phyloP scores from a whole-genome alignment of 257 asterid species.

The Echium plantagineum region DNA sequence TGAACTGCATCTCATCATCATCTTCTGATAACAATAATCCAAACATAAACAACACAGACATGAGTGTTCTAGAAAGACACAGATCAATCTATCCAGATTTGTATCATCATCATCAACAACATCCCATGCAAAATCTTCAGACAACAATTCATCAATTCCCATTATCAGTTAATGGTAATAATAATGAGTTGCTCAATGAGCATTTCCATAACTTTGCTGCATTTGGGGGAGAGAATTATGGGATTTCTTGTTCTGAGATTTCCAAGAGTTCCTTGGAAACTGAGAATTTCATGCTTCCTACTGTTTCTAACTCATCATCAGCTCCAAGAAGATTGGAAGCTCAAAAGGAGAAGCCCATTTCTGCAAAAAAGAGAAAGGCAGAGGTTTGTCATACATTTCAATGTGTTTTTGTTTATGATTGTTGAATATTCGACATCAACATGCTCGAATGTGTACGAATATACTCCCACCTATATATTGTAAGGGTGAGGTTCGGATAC shows the following conservation, averaged over 20 bases:
- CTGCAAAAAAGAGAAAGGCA: constrained; percentile 44
- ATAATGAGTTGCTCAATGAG: constrained; percentile 6
- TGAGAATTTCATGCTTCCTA: constrained; percentile 12
- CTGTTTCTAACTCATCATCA: constrained; percentile 11
- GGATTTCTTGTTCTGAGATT: constrained; percentile 13
- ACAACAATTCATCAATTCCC: constrained; percentile 5
- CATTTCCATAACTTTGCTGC: constrained; percentile 7
- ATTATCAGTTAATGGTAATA: neutral
- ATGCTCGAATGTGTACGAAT: no score
- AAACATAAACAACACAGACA: constrained; percentile 9
- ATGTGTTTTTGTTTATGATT: neutral
- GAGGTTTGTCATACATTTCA: constrained; percentile 28
- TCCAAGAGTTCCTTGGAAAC: constrained; percentile 9
- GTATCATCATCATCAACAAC: constrained; percentile 20
- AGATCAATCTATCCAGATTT: constrained; percentile 27
- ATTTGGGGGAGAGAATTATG: neutral
- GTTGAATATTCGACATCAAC: neutral
- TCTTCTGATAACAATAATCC: constrained; percentile 16
- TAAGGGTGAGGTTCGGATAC: no score
- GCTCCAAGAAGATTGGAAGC: neutral
- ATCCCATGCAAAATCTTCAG: neutral
- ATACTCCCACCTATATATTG: no score
- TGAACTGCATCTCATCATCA: constrained; percentile 14
- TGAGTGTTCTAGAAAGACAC: constrained; percentile 46
- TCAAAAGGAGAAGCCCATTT: constrained; percentile 8